phyloP scores from a whole-genome alignment of 2,329 filamentous ascomycete species.

The Trichophyton verrucosum region DNA sequence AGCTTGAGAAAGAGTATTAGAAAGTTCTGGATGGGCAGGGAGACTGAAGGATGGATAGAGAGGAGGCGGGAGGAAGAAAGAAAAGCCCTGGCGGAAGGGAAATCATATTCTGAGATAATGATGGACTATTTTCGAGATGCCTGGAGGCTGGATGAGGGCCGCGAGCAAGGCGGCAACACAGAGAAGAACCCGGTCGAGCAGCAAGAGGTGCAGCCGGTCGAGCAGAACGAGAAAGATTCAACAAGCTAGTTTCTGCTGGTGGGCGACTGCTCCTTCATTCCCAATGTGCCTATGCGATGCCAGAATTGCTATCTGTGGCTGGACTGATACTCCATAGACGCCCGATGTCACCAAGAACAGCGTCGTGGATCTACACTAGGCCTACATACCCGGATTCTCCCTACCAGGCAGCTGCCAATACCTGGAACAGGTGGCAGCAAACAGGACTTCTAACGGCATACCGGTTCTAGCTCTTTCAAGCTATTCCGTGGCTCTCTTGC shows the following conservation, averaged over 20 bases:
- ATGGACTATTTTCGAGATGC: constrained; percentile 33
- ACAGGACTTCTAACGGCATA: no score
- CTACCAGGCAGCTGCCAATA: no score
- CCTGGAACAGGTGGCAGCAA: no score
- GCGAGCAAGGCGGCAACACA: constrained; percentile 8
- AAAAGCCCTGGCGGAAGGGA: constrained; percentile 26
- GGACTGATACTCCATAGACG: not conserved
- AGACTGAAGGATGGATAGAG: constrained; percentile 29
- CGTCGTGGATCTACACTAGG: no score
- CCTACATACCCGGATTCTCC: no score
- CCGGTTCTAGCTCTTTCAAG: no score
- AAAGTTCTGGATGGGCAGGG: constrained; percentile 24
- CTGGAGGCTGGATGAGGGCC: constrained; percentile 21
- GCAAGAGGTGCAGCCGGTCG: constrained; percentile 12
- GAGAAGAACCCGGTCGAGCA: constrained; percentile 16
- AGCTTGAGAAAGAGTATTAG: constrained; percentile 12
- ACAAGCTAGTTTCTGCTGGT: not conserved
- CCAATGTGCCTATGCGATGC: no score
- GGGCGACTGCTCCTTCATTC: not conserved
- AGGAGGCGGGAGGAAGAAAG: constrained; percentile 29
- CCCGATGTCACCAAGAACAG: no score
- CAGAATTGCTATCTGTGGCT: not conserved
- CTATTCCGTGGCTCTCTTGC: no score
- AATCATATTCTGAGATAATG: constrained; percentile 36
- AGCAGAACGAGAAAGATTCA: constrained; percentile 6